A percentile compares a stretch with the other conserved stretches of the same genome.
Conservation (phyloP, 2,329 filamentous ascomycete species). For the Xylaria sp. region DNA sequence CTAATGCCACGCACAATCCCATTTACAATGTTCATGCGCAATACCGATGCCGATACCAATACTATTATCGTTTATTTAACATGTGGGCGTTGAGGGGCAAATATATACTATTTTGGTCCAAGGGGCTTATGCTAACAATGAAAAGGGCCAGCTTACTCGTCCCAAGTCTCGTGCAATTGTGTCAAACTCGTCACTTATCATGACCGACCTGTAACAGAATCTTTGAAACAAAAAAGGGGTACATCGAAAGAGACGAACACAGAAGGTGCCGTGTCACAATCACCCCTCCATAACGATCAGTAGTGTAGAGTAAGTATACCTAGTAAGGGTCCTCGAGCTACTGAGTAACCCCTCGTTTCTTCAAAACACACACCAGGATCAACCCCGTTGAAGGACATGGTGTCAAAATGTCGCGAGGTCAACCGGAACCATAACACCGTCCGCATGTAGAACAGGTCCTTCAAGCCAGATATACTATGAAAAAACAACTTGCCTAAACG, state of each 20-base stretch:
- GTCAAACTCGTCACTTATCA: not conserved
- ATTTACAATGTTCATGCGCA: slow-evolving; percentile 14
- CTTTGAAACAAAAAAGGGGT: slow-evolving; percentile 19
- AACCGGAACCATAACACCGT: not conserved
- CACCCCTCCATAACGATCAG: slow-evolving; percentile 4
- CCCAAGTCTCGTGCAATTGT: slow-evolving; percentile 5
- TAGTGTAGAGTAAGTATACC: no score
- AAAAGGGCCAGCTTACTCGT: slow-evolving; percentile 6
- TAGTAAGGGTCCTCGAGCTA: not conserved
- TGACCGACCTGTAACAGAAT: not conserved
- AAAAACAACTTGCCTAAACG: not conserved
- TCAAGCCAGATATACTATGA: not conserved
- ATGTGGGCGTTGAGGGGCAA: not conserved
- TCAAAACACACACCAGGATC: not conserved
- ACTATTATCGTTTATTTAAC: not conserved
- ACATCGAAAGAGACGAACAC: not conserved
- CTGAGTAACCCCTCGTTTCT: slow-evolving; percentile 9
- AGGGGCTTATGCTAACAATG: not conserved
- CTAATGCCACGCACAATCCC: not conserved
- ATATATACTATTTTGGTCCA: slow-evolving; percentile 26
- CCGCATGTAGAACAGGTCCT: not conserved
- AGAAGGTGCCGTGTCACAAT: not conserved
- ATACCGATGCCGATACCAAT: no score
- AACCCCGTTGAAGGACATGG: not conserved
- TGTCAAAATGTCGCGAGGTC: not conserved